Base-by-base conservation (phyloP, 805 yeast species). In the Blastobotrys americana region DNA sequence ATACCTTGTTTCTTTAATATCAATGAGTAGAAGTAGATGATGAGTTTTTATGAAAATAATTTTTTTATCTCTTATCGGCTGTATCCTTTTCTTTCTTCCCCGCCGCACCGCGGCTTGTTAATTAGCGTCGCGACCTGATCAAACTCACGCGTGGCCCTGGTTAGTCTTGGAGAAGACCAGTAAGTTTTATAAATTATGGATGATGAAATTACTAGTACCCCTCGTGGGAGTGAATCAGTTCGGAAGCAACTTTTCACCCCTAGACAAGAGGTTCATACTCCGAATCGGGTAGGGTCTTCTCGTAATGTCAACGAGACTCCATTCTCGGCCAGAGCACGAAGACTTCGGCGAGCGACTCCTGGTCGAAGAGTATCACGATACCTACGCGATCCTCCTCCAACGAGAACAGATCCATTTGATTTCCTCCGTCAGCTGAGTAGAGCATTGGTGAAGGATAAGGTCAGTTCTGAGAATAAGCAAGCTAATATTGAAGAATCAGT, bases 261-360 rank as follows among this genome's bases (percentile, higher is more conserved):
- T 25, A 25, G 31, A 25, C 8, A 25, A 8, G 31, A 8, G 10
- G 13, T 25, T 25, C 10, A 25, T 8, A 25, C 31, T 25, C 31
- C 31, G 8, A 25, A 25, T 25, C 31, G 8, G 31, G 10, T 25
- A 25, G 31, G 31, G 31, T n/a, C n/a, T n/a, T n/a, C 31, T 13
- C 31, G 31, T 8, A 25, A 25, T 25, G 31, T 25, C 13, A 13
- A 13, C 8, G n/a, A n/a, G n/a, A 25, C 31, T 25, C 31, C 31
- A 13, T 25, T 8, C 31, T 25, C 31, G 8, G 31, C 31, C 31
- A 25, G 13, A 25, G 31, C 31, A 25, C 36, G 38, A 17, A 39
- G 21, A 22, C 42, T 44, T 13, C 42, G 48, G 6, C n/a, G n/a
- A n/a, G n/a, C n/a, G n/a, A 52, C 56, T n/a, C 55, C 55, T n/a